Evolutionary conservation across 495 filamentous ascomycete species (phyloP).

Genomic region (Xylaria curta): DNA sequence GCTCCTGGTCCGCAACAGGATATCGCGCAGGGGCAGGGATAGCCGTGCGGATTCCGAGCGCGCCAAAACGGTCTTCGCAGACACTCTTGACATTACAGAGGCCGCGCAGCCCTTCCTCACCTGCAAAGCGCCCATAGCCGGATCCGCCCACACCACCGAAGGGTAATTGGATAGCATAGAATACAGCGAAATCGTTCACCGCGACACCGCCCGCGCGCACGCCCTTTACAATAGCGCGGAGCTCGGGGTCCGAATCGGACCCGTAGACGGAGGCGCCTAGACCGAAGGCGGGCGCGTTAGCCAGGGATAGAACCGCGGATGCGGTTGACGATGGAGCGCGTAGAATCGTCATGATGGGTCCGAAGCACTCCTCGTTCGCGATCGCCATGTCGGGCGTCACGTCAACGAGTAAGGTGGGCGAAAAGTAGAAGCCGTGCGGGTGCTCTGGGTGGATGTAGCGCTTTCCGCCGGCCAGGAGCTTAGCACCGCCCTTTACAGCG

Average conservation of each 20-base stretch:
- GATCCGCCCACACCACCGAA: conserved; percentile 89
- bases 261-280: conserved; percentile 89
- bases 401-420: conserved; percentile 85
- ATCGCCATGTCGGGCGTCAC: conserved; percentile 82
- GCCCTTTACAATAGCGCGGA: conserved; percentile 61
- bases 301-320: conserved; percentile 67
- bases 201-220: conserved; percentile 88
- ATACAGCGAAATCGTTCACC: conserved; percentile 92
- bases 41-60: conserved; percentile 67
- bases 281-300: conserved; percentile 78
- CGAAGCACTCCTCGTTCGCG: conserved; percentile 90
- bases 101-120: conserved; percentile 82
- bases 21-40: conserved; percentile 84
- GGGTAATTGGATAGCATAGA: conserved; percentile 89
- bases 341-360: conserved; percentile 86
- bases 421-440: conserved; percentile 86
- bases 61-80: conserved; percentile 73
- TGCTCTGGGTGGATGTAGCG: conserved; percentile 70
- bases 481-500: conserved; percentile 78
- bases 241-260: conserved; percentile 48
- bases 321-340: conserved; percentile 61
- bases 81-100: conserved; percentile 88
- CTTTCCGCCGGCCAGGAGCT: conserved; percentile 82
- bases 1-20: conserved; percentile 65
- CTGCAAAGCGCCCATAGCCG: conserved; percentile 93